These are phyloP conservation scores for Cystobasidium ongulense DNA, from an alignment of 768 basidiomycete genomes.

Conservation along the genomic window DNA sequence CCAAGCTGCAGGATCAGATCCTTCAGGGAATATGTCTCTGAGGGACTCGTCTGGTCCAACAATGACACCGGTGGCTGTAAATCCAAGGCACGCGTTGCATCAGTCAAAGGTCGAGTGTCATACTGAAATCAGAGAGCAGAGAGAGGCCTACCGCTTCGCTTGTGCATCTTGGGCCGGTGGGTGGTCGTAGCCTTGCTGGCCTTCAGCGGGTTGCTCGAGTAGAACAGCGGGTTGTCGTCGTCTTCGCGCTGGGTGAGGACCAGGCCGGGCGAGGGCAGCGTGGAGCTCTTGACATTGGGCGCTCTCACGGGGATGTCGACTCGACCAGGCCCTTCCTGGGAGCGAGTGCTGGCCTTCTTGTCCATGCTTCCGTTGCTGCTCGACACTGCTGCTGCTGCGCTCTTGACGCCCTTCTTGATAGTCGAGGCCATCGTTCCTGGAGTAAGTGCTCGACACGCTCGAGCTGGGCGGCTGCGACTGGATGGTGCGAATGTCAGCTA, in stretches of 20 bases:
- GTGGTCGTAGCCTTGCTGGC: slow-evolving; percentile 6
- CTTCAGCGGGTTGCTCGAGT: slow-evolving; percentile 24
- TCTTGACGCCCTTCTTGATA: not conserved
- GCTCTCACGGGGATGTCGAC: not conserved
- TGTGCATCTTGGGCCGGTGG: slow-evolving; percentile 32
- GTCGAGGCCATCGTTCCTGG: not conserved
- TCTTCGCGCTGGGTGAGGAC: not conserved
- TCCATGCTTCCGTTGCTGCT: not conserved
- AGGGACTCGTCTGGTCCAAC: slow-evolving; percentile 23
- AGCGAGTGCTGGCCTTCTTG: not conserved
- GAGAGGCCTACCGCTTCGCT: slow-evolving; percentile 11
- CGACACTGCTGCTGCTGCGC: not conserved
- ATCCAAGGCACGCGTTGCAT: not conserved
- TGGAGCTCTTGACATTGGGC: not conserved
- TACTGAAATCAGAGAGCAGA: not conserved
- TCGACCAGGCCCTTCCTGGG: not conserved
- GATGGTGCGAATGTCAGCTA: no score
- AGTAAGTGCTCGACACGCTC: not conserved
- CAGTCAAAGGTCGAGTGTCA: no score
- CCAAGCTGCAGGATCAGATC: slow-evolving; percentile 18
- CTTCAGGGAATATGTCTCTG: slow-evolving; percentile 26
- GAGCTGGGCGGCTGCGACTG: not conserved
- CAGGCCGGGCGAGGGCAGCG: not conserved
- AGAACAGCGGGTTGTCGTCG: not conserved
- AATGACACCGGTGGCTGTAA: slow-evolving; percentile 25